Evolutionary conservation across 371 early-diverging fungal genomes (phyloP).

Genomic region (Funneliformis caledonium): DNA sequence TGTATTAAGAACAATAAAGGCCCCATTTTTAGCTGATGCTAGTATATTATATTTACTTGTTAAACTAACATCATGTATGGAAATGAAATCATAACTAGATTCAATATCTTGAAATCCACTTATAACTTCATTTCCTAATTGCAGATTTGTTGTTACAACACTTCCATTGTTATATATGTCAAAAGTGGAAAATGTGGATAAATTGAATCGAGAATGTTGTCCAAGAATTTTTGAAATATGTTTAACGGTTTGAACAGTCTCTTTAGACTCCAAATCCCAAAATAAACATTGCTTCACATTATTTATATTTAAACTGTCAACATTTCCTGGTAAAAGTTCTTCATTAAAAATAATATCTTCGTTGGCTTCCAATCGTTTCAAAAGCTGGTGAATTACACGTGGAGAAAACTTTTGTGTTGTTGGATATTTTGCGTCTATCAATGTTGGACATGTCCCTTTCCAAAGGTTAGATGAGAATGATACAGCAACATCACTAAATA

Average conservation of each 20-base stretch:
- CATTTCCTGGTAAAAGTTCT: constrained; percentile 36
- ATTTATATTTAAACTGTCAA: constrained; percentile 27
- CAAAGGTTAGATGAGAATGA: constrained; percentile 11
- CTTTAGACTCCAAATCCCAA: constrained; percentile 68
- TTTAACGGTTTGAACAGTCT: constrained; percentile 57
- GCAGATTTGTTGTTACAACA: constrained; percentile 64
- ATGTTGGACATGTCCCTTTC: constrained; percentile 27
- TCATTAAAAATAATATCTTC: constrained; percentile 32
- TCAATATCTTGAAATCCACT: constrained; percentile 41
- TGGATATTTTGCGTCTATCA: constrained; percentile 48
- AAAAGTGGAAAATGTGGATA: constrained; percentile 52
- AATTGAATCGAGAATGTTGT: constrained; percentile 45
- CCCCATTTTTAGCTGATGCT: constrained; percentile 58
- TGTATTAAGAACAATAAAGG: constrained; percentile 69
- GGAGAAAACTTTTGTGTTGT: constrained; percentile 43
- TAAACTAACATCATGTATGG: constrained; percentile 67
- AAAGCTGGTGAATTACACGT: constrained; percentile 44
- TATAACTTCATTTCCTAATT: constrained; percentile 50
- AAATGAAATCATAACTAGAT: constrained; percentile 60
- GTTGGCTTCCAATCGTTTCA: constrained; percentile 41
- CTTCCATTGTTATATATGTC: constrained; percentile 67
- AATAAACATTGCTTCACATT: constrained; percentile 61
- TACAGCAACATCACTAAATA: constrained; percentile 29
- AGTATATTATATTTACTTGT: constrained; percentile 68
- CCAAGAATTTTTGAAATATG: constrained; percentile 57